Evolutionary conservation across 2,329 filamentous ascomycete genomes (phyloP), one percentile per base, ranked within the genome.

Genomic region (Botrytis hyacinthi): DNA sequence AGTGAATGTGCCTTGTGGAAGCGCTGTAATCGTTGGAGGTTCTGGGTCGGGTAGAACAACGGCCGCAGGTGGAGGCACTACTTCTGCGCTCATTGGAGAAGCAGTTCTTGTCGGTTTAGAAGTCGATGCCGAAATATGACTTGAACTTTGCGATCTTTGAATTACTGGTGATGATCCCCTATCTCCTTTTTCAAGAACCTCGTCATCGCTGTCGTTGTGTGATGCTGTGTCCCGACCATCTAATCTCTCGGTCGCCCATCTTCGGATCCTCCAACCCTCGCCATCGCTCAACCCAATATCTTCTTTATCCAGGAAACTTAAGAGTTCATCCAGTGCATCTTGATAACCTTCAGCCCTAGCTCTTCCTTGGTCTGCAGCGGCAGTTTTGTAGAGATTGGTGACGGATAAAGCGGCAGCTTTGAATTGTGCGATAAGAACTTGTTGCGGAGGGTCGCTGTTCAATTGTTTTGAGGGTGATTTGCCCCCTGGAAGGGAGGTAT

Each of bases 341-440:
- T 98, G 95, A 79, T 98, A 98, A 40, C 96, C 96, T 57, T 95
- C 91, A 69, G 89, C 84, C 68, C 93, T 90, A 65, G 94, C 90
- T 79, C 91, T 91, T 68, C 91, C 87, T 81, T 96, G 91, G 67
- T 93, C 92, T 46, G 90, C 87, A 20, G 93, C 92, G 4, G 95
- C 95, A 57, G 91, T 95, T 83, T 97, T 98, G 85, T 98, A 98
- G 22, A 99, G 90, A 80, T 97, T 97, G 66, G 96, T 98, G 72
- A 98, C 95, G 9, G 94, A 97, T 48, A 98, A 87, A 32, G 96
- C 96, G 48, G 96, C 96, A 26, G 92, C 90, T 82, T 94, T 96
- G 87, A 99, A 99, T 74, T 93, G 91, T 66, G 68, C 57, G 78
- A 95, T 91, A 73, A 98, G 89, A 66, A 98, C 89, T 80, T 90